Conservation (phyloP, 306 rosid species). For the Hippophae gyantsensis region DNA sequence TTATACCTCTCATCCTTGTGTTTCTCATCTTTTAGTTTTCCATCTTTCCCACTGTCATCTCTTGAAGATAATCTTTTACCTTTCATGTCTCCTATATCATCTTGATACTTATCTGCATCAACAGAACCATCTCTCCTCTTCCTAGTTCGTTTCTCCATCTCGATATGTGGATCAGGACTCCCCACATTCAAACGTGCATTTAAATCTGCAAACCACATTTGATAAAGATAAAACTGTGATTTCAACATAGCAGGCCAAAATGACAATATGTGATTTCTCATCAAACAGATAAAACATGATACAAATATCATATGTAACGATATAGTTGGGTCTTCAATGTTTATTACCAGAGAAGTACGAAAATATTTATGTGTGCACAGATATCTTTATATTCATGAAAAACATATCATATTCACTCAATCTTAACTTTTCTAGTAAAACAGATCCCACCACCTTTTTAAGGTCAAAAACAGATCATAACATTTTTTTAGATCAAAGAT, state of each 20-base stretch:
- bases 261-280: neutral
- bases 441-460: too few species aligned
- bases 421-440: too few species aligned
- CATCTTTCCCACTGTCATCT: conserved; percentile 64
- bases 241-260: conserved; percentile 2
- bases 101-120: conserved; percentile 57
- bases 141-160: conserved; percentile 54
- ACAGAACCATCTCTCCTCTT: conserved; percentile 59
- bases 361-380: neutral
- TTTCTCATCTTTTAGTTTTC: conserved; percentile 69
- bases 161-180: conserved; percentile 63
- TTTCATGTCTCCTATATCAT: conserved; percentile 46
- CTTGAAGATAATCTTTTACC: conserved; percentile 47
- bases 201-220: conserved; percentile 37
- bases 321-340: neutral
- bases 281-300: neutral
- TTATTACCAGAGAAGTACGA: neutral
- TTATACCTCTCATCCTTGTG: conserved; percentile 72
- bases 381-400: too few species aligned
- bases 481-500: too few species aligned
- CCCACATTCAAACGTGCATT: conserved; percentile 48
- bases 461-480: too few species aligned
- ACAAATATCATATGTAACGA: neutral
- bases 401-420: too few species aligned
- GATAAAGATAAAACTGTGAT: conserved; percentile 12